phyloP scores from a whole-genome alignment of 768 basidiomycete species.

The Termitomyces heimii region DNA sequence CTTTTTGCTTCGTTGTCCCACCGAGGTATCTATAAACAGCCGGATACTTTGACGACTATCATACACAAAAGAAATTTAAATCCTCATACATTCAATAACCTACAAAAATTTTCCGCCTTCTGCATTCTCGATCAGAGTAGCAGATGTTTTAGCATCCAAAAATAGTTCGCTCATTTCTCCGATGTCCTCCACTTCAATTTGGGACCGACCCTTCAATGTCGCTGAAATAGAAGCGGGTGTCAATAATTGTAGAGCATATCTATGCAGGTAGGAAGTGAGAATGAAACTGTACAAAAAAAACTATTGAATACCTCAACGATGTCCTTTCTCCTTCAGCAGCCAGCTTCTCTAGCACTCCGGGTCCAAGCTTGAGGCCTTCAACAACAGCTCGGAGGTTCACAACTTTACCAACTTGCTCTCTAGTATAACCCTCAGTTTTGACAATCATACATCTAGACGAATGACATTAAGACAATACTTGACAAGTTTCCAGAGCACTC shows the following conservation, averaged over 20 bases:
- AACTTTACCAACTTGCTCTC: slow-evolving; percentile 82
- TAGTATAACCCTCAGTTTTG: slow-evolving; percentile 78
- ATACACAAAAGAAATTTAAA: background rate
- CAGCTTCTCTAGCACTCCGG: slow-evolving; percentile 73
- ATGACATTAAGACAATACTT: background rate
- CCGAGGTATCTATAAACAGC: background rate
- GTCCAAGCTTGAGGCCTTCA: slow-evolving; percentile 74
- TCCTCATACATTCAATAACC: background rate
- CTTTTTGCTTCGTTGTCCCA: background rate
- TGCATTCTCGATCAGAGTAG: slow-evolving; percentile 43
- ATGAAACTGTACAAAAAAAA: background rate
- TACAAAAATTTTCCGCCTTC: slow-evolving; percentile 20
- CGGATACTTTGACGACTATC: background rate
- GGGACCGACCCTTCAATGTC: slow-evolving; percentile 63
- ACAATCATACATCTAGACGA: slow-evolving; percentile 82
- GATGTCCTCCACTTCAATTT: slow-evolving; percentile 86
- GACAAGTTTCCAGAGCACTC: slow-evolving; percentile 13
- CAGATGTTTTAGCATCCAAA: slow-evolving; percentile 85
- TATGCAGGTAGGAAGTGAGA: slow-evolving; percentile 19
- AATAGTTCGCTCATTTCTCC: slow-evolving; percentile 93
- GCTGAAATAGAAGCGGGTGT: slow-evolving; percentile 90
- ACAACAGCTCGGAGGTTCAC: slow-evolving; percentile 81
- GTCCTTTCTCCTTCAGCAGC: slow-evolving; percentile 78
- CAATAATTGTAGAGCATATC: slow-evolving; percentile 88
- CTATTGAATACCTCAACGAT: slow-evolving; percentile 56